phyloP scores from a whole-genome alignment of 495 filamentous ascomycete genomes.

The Neurospora sp. region DNA sequence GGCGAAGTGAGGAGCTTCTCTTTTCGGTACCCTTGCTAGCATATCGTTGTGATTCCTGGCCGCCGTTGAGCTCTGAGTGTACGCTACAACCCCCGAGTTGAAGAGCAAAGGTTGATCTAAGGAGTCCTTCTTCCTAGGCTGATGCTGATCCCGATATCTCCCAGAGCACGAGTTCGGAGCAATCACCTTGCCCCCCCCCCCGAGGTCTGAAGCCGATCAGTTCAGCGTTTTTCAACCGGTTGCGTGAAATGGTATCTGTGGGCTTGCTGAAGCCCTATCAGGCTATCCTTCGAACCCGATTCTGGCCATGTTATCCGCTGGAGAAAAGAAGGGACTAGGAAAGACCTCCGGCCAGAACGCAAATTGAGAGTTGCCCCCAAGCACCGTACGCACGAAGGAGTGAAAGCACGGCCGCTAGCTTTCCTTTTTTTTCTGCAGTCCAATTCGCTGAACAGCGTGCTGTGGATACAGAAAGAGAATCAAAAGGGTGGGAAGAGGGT shows the following conservation, averaged over 20 bases:
- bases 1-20: background rate
- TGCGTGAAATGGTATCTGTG: background rate
- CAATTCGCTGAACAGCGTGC: background rate
- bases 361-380: background rate
- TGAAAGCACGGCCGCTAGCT: background rate
- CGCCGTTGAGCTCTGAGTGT: background rate
- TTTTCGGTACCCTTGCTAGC: background rate
- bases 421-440: background rate
- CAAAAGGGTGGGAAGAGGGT: background rate
- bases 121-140: background rate
- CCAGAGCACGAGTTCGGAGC: background rate
- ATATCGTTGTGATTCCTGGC: background rate
- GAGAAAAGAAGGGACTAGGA: background rate
- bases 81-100: background rate
- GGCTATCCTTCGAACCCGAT: background rate
- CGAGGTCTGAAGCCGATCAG: background rate
- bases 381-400: background rate
- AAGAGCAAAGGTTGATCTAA: background rate
- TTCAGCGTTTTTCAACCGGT: background rate
- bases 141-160: background rate
- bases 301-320: background rate
- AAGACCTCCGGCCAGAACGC: background rate
- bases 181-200: background rate
- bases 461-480: background rate
- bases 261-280: background rate